These are phyloP conservation scores for Fagopyrum esculentum DNA, from an alignment of 148 eudicot species.

Conservation along the genomic window DNA sequence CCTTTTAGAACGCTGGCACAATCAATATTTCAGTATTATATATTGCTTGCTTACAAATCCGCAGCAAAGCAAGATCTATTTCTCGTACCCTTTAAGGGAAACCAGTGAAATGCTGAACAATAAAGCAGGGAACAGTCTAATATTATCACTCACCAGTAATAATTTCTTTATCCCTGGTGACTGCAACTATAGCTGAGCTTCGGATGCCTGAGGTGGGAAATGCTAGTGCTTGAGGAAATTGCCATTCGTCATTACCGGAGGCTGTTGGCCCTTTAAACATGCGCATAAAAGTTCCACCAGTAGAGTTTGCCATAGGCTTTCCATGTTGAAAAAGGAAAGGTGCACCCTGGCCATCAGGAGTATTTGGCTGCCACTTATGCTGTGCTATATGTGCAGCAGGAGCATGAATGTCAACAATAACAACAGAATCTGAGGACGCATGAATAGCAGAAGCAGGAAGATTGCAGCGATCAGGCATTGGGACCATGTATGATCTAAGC, in stretches of 20 bases:
- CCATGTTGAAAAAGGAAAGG: slow-evolving; percentile 96
- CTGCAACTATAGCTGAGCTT: slow-evolving; percentile 73
- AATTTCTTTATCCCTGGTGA: slow-evolving; percentile 73
- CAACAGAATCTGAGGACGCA: slow-evolving; percentile 77
- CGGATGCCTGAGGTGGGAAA: slow-evolving; percentile 79
- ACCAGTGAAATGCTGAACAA: background rate
- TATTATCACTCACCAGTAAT: slow-evolving; percentile 53
- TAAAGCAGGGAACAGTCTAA: background rate
- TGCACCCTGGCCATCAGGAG: slow-evolving; percentile 89
- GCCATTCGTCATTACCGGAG: slow-evolving; percentile 55
- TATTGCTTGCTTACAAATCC: background rate
- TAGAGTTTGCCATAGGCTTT: slow-evolving; percentile 44
- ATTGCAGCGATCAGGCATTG: slow-evolving; percentile 88
- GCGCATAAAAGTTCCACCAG: slow-evolving; percentile 83
- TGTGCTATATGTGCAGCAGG: slow-evolving; percentile 93
- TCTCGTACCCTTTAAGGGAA: background rate
- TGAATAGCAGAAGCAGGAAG: slow-evolving; percentile 90
- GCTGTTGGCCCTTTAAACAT: slow-evolving; percentile 74
- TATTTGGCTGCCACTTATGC: slow-evolving; percentile 99
- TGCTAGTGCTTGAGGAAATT: slow-evolving; percentile 90
- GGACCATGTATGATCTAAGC: slow-evolving; percentile 64
- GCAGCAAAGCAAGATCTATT: background rate
- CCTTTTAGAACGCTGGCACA: background rate
- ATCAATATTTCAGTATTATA: background rate
- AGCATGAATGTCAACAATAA: slow-evolving; percentile 74